A percentile compares a stretch with the other conserved stretches of the same genome.
phyloP scores from a whole-genome alignment of 495 filamentous ascomycete species.

The Annulohypoxylon maeteangense region DNA sequence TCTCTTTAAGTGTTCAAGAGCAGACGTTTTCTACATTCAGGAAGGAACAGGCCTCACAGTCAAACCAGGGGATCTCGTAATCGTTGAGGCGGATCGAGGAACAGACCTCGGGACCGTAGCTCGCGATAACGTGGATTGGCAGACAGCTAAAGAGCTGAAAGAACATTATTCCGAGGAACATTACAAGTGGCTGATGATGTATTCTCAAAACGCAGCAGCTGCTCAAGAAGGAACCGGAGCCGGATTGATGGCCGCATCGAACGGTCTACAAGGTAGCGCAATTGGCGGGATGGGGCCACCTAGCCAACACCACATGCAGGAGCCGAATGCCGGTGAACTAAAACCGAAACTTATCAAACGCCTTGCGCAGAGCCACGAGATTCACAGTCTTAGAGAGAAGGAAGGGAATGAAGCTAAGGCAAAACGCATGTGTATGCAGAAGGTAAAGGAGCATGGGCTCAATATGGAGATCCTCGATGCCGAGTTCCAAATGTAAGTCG shows the following conservation, averaged over 20 bases:
- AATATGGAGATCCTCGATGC: conserved; percentile 99
- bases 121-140: conserved; percentile 82
- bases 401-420: conserved; percentile 98
- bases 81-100: conserved; percentile 96
- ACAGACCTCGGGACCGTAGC: conserved; percentile 95
- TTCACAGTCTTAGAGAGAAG: conserved; percentile 87
- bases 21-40: conserved; percentile 96
- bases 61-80: conserved; percentile 90
- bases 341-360: conserved; percentile 97
- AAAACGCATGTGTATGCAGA: conserved; percentile 94
- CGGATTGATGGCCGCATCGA: conserved; percentile 66
- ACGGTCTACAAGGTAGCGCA: conserved; percentile 70
- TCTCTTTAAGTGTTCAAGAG: conserved; percentile 92
- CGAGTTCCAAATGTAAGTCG: conserved; percentile 95
- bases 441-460: conserved; percentile 91
- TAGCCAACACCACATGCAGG: conserved; percentile 76
- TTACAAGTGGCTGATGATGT: conserved; percentile 97
- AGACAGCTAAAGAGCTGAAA: conserved; percentile 85
- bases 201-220: conserved; percentile 78
- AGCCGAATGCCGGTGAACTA: conserved; percentile 76
- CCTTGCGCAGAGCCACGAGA: conserved; percentile 89
- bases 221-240: conserved; percentile 65
- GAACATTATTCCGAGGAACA: conserved; percentile 92
- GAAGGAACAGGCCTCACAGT: conserved; percentile 93
- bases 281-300: conserved; percentile 80